Base-by-base conservation (phyloP, 192 early-diverging fungal species). In the Dissophora ornata region DNA sequence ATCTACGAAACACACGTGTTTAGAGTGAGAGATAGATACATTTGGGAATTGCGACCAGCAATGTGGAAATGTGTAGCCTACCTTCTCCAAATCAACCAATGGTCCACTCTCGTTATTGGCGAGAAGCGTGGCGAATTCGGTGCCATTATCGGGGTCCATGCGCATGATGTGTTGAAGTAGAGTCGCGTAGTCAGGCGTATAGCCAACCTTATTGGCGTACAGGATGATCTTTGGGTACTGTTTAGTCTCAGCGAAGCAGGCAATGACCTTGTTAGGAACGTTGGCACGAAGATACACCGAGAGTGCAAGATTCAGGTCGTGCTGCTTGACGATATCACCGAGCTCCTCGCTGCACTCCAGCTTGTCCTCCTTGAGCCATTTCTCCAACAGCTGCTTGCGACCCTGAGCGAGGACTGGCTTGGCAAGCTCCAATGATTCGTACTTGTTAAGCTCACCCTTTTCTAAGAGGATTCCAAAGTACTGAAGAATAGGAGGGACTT, bases 311-410 rank as follows among this genome's bases (percentile, higher is more conserved):
- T 90, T 93, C 19, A 85, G 74, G 68, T 99, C 97, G 57, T 93
- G 88, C 55, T 89, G 94, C 80, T 94, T 96, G 44, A 98, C 95
- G 78, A 96, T 90, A 71, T 99, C 97, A 62, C 97, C 97, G 28
- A 99, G 85, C 71, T 99, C 97, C 79, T 99, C 97, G 80, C 93
- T 97, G 85, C 96, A 97, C 62, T 96, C 93, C 11, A 99, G 86
- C 78, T 99, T 99, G 81, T 99, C 97, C 79, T 98, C 96, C 81
- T 97, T 97, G 58, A 99, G 85, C 96, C 96, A 99, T 79, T 96
- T 98, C 68, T 99, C 96, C 22, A 99, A 82, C 60, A 99, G 68
- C 53, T 96, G 89, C 78, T 97, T 99, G 56, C 94, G 89, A 49
- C 90, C 91, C 71, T 97, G 96, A 19, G 87, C 85, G 29, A 98